Evolutionary conservation across 2,329 filamentous ascomycete genomes (phyloP), one percentile per base, ranked within the genome.

Genomic region (Rhinocladiella similis): DNA sequence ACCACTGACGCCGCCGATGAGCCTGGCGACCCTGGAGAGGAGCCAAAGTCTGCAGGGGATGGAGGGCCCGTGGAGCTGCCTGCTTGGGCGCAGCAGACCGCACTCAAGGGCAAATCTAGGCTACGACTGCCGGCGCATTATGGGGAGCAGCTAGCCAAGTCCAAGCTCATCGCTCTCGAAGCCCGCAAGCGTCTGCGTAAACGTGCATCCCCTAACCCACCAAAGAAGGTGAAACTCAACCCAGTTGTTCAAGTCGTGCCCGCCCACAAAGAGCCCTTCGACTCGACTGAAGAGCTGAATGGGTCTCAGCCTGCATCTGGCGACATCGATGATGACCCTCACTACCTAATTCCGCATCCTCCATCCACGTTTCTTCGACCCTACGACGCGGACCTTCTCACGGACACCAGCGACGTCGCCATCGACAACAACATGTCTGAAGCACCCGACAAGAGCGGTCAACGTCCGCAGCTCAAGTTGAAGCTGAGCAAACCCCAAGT

Each of bases 401-500:
- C 35, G 12, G 25, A 41, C 41, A 39, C 42, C 19, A 20, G 13
- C 50, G 25, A 48, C 41, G n/a, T 16, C 33, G 18, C 35, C 27
- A 22, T 3, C 50, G 50, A 45, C 36, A 5, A 27, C 54, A 38
- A 53, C 10, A 59, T 62, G 59, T 52, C 56, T 6, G 56, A 56
- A 27, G 7, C 50, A 35, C 27, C 57, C 14, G 35, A 41, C 12
- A 50, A 55, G 29, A 47, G 20, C 20, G n/a, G 54, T 33, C 54
- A 56, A 50, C 65, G 66, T 19, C 65, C 65, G 4, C 53, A 61
- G 18, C 54, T 69, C 12, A 69, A 66, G 57, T 58, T 70, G 49
- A 68, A 66, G 42, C 59, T 68, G 27, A 54, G 60, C 20, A 64
- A 56, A 16, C 54, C 57, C 20, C 27, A 51, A 2, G 41, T 46